Evolutionary conservation across 305 asterid genomes (phyloP), one percentile per base, ranked within the genome.

Genomic region (Rubia balearica): DNA sequence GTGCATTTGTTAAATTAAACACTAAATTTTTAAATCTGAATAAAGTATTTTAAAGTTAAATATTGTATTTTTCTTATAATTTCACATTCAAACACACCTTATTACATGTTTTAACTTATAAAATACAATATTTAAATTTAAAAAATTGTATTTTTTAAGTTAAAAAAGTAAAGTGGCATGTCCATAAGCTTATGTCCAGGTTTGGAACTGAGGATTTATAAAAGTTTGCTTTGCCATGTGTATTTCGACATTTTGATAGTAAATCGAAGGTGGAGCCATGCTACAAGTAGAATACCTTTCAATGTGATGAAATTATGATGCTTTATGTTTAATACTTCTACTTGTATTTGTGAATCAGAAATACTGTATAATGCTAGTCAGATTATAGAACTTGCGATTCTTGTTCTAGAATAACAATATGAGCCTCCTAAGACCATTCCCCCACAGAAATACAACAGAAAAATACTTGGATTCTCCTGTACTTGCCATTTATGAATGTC

Each of bases 281-380:
- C 43, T 5, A 43, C 21, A 36, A 63, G 30, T 24, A n/a, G 30
- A 68, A 60, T 33, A 69, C 86, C 86, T 68, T 81, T 81, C 81
- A 56, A 49, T 68, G 86, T 79, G 63, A 74, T 74, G 77, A 79
- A 81, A 78, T 74, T 82, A 57, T 74, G 76, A 81, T 41, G 19
- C 79, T 81, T 71, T 71, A 76, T 72, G 55, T 75, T 76, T 53
- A 73, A 51, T 76, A 56, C 57, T 70, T 74, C 40, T 14, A 14
- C 38, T 27, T 51, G 64, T 74, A 22, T 60, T 71, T 41, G 27
- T 42, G 21, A 48, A 27, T 56, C 13, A 70, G 57, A 61, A 46
- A 61, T 45, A 14, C 55, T 14, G 19, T 14, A 42, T 73, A 53
- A n/a, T 13, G 69, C 9, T 46, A 76, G 70, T 71, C 48, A 73